These are phyloP conservation scores for Saccharomycopsis babjevae DNA, from an alignment of 805 yeast species.

Conservation along the genomic window DNA sequence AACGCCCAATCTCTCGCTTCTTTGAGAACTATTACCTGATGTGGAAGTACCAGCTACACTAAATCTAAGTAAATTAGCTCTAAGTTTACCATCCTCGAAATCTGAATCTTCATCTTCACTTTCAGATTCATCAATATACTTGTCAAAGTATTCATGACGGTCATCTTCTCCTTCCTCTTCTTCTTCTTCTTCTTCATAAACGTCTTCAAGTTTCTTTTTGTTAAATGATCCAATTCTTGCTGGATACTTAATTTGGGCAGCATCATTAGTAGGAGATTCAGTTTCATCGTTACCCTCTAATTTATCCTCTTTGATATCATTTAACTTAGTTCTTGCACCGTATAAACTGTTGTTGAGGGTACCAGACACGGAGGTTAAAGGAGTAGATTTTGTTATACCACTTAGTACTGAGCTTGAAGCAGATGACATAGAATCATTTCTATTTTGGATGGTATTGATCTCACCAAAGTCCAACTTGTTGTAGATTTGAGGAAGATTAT, in stretches of 20 bases:
- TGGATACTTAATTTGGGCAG: neutral
- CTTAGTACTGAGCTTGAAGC: neutral
- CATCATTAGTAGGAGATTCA: neutral
- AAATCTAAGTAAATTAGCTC: slow-evolving; percentile 14
- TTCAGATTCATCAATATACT: slow-evolving; percentile 7
- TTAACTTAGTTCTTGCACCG: neutral
- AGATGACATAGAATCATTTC: neutral
- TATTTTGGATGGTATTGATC: neutral
- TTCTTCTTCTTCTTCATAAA: neutral
- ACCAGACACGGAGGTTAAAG: neutral
- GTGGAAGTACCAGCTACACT: slow-evolving; percentile 14
- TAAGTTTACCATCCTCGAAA: slow-evolving; percentile 6
- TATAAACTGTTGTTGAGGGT: neutral
- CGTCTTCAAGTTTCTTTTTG: neutral
- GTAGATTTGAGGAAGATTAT: neutral
- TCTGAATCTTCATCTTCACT: slow-evolving; percentile 8
- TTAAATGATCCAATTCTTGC: neutral
- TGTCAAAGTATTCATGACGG: slow-evolving; percentile 1
- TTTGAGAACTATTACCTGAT: slow-evolving; percentile 1
- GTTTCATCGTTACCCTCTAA: neutral
- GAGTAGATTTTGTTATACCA: neutral
- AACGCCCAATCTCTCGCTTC: slow-evolving; percentile 2
- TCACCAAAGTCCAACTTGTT: neutral
- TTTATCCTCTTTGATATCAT: neutral
- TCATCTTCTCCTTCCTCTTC: neutral